Conservation (phyloP, 345 rosid species). For the Erucastrum elatum region DNA sequence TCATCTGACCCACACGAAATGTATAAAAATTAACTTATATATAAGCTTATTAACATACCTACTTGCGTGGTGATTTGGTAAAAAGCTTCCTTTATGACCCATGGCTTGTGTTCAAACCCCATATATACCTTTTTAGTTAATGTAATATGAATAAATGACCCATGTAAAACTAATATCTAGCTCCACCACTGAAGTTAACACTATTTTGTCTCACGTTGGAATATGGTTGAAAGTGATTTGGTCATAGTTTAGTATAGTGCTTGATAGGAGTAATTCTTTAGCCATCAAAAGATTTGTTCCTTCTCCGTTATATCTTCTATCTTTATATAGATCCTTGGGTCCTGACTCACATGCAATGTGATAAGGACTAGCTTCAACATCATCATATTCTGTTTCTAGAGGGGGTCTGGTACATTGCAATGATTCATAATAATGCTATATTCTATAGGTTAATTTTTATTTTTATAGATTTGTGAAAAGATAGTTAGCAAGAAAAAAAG, state of each 20-base stretch:
- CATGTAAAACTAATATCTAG: no score
- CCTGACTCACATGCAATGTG: conserved; percentile 25
- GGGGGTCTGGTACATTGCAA: conserved; percentile 1
- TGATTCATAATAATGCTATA: conserved; percentile 12
- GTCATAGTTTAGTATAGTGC: not conserved
- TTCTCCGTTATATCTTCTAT: not conserved
- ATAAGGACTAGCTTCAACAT: conserved; percentile 23
- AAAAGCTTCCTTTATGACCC: no score
- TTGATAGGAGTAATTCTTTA: not conserved
- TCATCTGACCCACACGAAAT: no score
- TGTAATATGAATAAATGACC: no score
- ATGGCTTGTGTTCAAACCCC: no score
- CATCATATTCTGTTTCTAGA: conserved; percentile 22
- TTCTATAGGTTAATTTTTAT: not conserved
- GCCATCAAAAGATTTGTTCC: not conserved
- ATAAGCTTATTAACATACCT: no score
- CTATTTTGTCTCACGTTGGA: not conserved
- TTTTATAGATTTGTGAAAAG: not conserved
- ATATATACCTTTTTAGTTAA: no score
- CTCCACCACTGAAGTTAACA: not conserved
- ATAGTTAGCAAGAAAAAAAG: not conserved
- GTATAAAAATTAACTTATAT: no score
- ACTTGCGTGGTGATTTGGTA: no score
- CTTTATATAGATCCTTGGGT: conserved; percentile 14
- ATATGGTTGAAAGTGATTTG: not conserved